These are phyloP conservation scores for Colletotrichum cereale DNA, from an alignment of 2,329 filamentous ascomycete genomes.

Conservation along the genomic window DNA sequence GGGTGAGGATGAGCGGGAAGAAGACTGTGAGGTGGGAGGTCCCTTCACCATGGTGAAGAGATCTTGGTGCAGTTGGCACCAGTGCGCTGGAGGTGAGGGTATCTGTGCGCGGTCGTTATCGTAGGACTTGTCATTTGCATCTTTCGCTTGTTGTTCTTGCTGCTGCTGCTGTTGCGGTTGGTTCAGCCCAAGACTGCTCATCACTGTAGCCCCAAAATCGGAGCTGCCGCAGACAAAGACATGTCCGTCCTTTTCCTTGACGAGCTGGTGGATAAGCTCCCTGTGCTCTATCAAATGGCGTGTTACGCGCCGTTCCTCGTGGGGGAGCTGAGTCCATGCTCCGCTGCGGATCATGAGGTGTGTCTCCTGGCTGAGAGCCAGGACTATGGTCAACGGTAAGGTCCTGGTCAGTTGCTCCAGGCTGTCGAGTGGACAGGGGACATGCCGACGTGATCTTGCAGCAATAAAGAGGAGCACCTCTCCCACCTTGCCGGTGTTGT, in stretches of 20 bases:
- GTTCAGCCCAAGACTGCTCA: conserved; percentile 15
- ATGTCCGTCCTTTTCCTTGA: conserved; percentile 19
- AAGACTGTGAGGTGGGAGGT: not conserved
- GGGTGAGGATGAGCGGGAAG: not conserved
- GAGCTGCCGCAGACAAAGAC: conserved; percentile 34
- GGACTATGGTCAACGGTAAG: conserved; percentile 21
- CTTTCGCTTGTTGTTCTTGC: not conserved
- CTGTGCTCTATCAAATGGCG: conserved; percentile 21
- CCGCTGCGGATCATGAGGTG: conserved; percentile 28
- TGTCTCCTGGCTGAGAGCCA: conserved; percentile 30
- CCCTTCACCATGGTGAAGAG: conserved; percentile 14
- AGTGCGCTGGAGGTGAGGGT: conserved; percentile 6
- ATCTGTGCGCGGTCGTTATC: conserved; percentile 1
- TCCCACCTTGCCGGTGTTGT: not conserved
- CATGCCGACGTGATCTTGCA: conserved; percentile 26
- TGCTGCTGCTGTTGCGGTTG: conserved; percentile 12
- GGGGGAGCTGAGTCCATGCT: conserved; percentile 11
- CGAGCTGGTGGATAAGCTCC: conserved; percentile 9
- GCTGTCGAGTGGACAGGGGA: conserved; percentile 26
- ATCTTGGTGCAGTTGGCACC: conserved; percentile 29
- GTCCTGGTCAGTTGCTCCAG: conserved; percentile 16
- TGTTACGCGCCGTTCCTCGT: conserved; percentile 4
- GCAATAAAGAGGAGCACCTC: conserved; percentile 27
- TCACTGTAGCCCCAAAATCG: conserved; percentile 31
- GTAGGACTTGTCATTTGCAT: not conserved